Percentiles rank a stretch among this genome's conserved stretches.
These are phyloP conservation scores for Kodamaea restingae DNA, from an alignment of 805 yeast genomes.

Conservation along the genomic window DNA sequence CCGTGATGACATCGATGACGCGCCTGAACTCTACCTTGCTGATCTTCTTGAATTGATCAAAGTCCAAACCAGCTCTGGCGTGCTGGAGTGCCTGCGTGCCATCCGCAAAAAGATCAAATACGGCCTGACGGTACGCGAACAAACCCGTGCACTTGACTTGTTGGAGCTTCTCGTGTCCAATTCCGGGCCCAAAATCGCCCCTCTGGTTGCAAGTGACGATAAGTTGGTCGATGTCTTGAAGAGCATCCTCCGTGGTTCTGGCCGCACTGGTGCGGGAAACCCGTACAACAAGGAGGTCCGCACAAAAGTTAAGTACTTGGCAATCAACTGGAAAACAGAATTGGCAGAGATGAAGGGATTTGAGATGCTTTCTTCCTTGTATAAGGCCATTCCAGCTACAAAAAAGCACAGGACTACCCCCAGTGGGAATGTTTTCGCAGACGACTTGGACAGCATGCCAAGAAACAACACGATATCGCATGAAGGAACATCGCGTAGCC, in stretches of 20 bases:
- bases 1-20: constrained; percentile 35
- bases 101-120: constrained; percentile 84
- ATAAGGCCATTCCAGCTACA: constrained; percentile 4
- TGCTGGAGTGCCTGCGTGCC: constrained; percentile 84
- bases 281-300: constrained; percentile 40
- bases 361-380: constrained; percentile 36
- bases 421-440: constrained; percentile 6
- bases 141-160: constrained; percentile 54
- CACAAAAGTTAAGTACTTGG: constrained; percentile 46
- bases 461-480: no score
- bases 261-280: constrained; percentile 32
- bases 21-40: constrained; percentile 46
- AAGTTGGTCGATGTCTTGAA: constrained; percentile 62
- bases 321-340: constrained; percentile 65
- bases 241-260: constrained; percentile 41
- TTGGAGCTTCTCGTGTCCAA: constrained; percentile 38
- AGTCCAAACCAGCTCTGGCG: constrained; percentile 33
- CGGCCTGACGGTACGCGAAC: constrained; percentile 59
- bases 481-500: no score
- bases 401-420: constrained; percentile 2
- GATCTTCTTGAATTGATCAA: constrained; percentile 54
- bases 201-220: constrained; percentile 58
- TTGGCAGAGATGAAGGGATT: constrained; percentile 48
- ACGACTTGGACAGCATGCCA: background rate
- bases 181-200: constrained; percentile 41